A percentile compares a stretch with the other conserved stretches of the same genome.
Conservation (phyloP, 192 early-diverging fungal genomes). For the Rhizophlyctis rosea region DNA sequence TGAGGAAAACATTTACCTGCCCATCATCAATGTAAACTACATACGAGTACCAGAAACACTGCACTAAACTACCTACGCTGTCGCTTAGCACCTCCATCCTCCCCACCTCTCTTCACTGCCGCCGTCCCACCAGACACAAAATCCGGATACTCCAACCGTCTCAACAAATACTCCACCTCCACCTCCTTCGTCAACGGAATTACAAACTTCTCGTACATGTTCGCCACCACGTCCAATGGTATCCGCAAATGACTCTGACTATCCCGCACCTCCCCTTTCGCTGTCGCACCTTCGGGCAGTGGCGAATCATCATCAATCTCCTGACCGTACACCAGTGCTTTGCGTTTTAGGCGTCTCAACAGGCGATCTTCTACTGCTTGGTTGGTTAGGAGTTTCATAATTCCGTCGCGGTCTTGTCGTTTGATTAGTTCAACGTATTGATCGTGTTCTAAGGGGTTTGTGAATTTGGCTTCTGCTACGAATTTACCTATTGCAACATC, state of each 20-base stretch:
- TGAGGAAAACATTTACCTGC: no score
- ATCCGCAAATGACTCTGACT: conserved; percentile 58
- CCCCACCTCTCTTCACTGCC: not conserved
- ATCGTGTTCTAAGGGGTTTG: conserved; percentile 68
- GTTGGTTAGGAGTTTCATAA: conserved; percentile 89
- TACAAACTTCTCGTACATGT: conserved; percentile 91
- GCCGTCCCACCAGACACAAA: not conserved
- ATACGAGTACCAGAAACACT: no score
- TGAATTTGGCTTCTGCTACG: conserved; percentile 96
- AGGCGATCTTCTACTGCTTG: conserved; percentile 77
- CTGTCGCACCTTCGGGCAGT: conserved; percentile 13
- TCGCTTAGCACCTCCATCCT: no score
- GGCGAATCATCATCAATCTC: conserved; percentile 62
- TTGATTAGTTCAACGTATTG: conserved; percentile 76
- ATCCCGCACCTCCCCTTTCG: conserved; percentile 16
- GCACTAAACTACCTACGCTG: no score
- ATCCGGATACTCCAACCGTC: conserved; percentile 66
- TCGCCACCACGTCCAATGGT: conserved; percentile 77
- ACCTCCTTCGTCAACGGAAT: conserved; percentile 97
- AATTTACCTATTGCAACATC: conserved; percentile 72
- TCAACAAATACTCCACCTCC: conserved; percentile 88
- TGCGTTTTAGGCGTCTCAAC: conserved; percentile 75
- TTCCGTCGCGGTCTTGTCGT: conserved; percentile 65
- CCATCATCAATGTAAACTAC: no score
- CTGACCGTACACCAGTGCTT: conserved; percentile 92